Base-by-base conservation (phyloP, 2,329 filamentous ascomycete genomes). In the Colletotrichum sansevieriae region DNA sequence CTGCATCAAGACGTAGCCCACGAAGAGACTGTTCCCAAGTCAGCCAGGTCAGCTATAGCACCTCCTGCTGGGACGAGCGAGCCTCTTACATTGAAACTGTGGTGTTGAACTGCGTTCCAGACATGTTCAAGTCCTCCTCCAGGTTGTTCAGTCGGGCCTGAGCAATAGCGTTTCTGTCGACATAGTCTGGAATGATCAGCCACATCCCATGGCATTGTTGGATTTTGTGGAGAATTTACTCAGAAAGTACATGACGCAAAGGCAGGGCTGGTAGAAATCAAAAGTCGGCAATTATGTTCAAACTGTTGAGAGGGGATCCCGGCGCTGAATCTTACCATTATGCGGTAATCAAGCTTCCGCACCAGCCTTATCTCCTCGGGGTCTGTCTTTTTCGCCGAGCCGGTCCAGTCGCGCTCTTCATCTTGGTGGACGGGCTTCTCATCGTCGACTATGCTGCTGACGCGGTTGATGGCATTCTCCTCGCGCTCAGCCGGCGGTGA, bases 141-240 rank as follows among this genome's bases (percentile, higher is more conserved):
- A 85, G 71, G 10, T 75, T 66, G 41, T 78, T 76, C 10, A 82
- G 72, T 64, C 83, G 79, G 6, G 83, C 83, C 49, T 83, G 81
- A 0, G 82, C 81, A 60, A 85, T 84, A 33, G 82, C 83, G 64
- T 84, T 84, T 7, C 82, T 77, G 47, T 85, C 83, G 20, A 84
- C 76, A 60, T 82, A 83, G 66, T 70, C 55, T 70, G 13, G 18
- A 9, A 20, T 11, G 41, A 46, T 70, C 41, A 68, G 64, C 11
- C 15, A 18, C 13, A 5, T 1, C 29, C 18, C 10, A n/a, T 11
- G 15, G 11, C n/a, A 11, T 13, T 15, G 20, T 43, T 29, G 2
- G 6, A 4, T 8, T 4, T 25, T 22, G 18, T 18, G 39, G 15
- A 3, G 51, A 20, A 3, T 41, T 63, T 51, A 67, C 82, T 83